Conservation (phyloP, 495 filamentous ascomycete genomes). For the Aspergillus ostianus region DNA sequence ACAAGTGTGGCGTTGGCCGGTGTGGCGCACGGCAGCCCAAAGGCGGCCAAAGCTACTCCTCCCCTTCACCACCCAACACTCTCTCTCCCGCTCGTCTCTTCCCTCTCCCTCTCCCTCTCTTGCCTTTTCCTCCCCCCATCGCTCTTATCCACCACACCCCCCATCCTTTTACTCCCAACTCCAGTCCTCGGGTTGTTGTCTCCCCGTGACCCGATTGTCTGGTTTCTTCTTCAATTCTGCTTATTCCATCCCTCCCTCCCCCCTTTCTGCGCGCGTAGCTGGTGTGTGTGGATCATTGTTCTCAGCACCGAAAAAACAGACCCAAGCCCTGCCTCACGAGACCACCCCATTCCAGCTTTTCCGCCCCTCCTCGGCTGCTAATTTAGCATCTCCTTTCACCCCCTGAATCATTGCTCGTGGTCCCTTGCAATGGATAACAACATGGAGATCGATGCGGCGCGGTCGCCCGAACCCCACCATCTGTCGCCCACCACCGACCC, state of each 20-base stretch:
- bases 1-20: slow-evolving; percentile 16
- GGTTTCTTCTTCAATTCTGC: background rate
- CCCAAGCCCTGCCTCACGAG: background rate
- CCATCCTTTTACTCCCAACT: background rate
- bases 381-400: slow-evolving; percentile 18
- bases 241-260: background rate
- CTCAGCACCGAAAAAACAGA: background rate
- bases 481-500: slow-evolving; percentile 74
- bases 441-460: slow-evolving; percentile 87
- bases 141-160: slow-evolving; percentile 10
- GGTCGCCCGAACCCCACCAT: slow-evolving; percentile 77
- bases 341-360: slow-evolving; percentile 28
- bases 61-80: slow-evolving; percentile 14
- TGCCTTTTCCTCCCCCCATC: slow-evolving; percentile 26
- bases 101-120: slow-evolving; percentile 11
- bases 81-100: slow-evolving; percentile 20
- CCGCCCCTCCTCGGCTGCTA: slow-evolving; percentile 31
- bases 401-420: slow-evolving; percentile 12
- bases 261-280: background rate
- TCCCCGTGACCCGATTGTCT: background rate
- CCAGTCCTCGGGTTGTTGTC: background rate
- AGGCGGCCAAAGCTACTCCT: slow-evolving; percentile 2
- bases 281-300: background rate
- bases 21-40: slow-evolving; percentile 24
- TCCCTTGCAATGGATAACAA: slow-evolving; percentile 80